Base-by-base conservation (phyloP, 139 green algal genomes). In the Chlamydomonas sphaeroides region DNA sequence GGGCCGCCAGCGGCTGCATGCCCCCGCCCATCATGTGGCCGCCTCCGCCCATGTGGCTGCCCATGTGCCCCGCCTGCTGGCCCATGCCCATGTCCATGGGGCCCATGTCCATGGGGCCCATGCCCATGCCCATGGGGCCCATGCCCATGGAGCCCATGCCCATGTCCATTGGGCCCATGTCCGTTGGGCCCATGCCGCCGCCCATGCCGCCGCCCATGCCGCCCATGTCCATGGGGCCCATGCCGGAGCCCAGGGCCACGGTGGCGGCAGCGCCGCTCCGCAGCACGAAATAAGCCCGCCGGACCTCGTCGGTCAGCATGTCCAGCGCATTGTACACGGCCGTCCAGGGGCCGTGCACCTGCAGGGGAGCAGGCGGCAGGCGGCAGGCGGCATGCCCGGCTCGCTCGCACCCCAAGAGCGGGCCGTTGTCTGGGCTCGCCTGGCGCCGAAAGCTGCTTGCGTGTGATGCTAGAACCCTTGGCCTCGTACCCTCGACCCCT, bases 281-380 rank as follows among this genome's bases (percentile, higher is more conserved):
- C 26, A 2, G 10, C 20, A 33, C 59, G 59, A 70, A 70, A 59
- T 49, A 70, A 10, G 63, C 51, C 6, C 74, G 74, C 15, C 74
- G 74, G 23, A 80, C 10, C 26, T 80, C 74, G 59, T 70, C 74
- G 28, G 74, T 39, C 8, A 80, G 6, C 30, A 61, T 18, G 59
- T 59, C 39, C 59, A 80, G n/a, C 15, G 74, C 74, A 4, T 59
- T 17, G 74, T 49, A 70, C 0, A 70, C 74, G 30, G n/a, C 30
- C 28, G 57, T 30, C 59, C 74, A 70, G 38, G 74, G 59, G 30
- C 74, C 74, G 39, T 59, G 74, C 5, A 80, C 4, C 74, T 80
- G 72, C 25, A 25, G 41, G 38, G 66, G 15, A 69, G 61, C 10
- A 41, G 7, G 32, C 10, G 1, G 25, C 20, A 65, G 26, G 56